Evolutionary conservation across 1,139 yeast species (phyloP).

Genomic region (Yamadazyma dendronema): DNA sequence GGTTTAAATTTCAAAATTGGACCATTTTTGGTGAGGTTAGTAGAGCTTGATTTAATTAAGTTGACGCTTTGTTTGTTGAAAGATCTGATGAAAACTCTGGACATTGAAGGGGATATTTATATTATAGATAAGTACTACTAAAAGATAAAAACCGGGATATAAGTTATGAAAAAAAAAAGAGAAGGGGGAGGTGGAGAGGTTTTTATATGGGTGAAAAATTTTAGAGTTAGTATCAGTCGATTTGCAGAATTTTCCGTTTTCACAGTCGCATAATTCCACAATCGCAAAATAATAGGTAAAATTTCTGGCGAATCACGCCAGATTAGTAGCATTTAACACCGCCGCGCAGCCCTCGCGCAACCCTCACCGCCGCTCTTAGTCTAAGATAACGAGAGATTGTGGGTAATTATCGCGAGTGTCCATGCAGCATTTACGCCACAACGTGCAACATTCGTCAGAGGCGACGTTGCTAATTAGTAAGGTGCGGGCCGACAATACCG

Average conservation of each 20-base stretch:
- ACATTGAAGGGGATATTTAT: conserved; percentile 3
- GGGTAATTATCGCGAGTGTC: not conserved
- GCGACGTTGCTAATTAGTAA: not conserved
- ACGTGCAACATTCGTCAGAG: not conserved
- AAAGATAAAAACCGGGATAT: no score
- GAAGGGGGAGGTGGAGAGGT: not conserved
- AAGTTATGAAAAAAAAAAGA: not conserved
- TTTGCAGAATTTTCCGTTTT: not conserved
- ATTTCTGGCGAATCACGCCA: not conserved
- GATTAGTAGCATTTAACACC: no score
- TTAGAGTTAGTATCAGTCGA: conserved; percentile 1
- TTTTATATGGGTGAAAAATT: not conserved
- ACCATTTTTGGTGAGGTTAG: conserved; percentile 9
- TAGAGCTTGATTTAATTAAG: conserved; percentile 11
- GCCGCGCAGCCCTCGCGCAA: no score
- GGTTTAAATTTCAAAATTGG: conserved; percentile 8
- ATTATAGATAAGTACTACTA: not conserved
- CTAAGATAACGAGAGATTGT: no score
- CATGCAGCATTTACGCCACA: not conserved
- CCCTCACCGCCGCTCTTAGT: no score
- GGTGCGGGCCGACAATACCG: not conserved
- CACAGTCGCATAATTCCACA: not conserved
- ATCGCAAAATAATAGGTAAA: not conserved
- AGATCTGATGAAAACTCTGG: conserved; percentile 7
- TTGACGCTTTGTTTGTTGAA: conserved; percentile 16